A percentile compares a stretch with the other conserved stretches of the same genome.
These are phyloP conservation scores for Cryphonectria radicalis DNA, from an alignment of 2,329 filamentous ascomycete genomes.

Conservation along the genomic window DNA sequence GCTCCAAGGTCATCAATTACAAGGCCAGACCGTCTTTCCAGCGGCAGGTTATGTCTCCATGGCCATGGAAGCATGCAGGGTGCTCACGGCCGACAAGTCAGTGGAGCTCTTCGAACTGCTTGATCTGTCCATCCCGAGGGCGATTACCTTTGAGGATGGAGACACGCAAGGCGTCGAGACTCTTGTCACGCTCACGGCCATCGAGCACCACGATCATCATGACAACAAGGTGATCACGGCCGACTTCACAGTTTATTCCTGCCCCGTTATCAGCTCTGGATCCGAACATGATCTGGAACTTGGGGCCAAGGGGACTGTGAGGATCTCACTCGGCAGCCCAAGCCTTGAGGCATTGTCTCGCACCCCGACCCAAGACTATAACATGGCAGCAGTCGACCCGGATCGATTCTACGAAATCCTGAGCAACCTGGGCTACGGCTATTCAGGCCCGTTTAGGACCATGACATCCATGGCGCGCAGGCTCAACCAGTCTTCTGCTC, in stretches of 20 bases:
- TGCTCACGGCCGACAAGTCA: not conserved
- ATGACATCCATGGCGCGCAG: not conserved
- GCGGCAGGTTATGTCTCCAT: constrained; percentile 34
- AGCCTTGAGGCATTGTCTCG: not conserved
- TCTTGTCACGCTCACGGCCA: not conserved
- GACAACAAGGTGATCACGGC: not conserved
- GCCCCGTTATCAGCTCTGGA: not conserved
- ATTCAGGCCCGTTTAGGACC: constrained; percentile 2
- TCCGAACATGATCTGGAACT: not conserved
- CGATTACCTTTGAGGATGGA: constrained; percentile 30
- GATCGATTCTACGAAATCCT: constrained; percentile 26
- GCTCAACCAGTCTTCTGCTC: constrained; percentile 5
- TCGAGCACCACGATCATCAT: not conserved
- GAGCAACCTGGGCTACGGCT: constrained; percentile 20
- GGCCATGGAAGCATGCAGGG: constrained; percentile 31
- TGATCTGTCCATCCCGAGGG: constrained; percentile 32
- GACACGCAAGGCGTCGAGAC: constrained; percentile 22
- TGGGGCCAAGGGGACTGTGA: not conserved
- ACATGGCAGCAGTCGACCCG: constrained; percentile 11
- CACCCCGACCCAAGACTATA: not conserved
- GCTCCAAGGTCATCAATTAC: constrained; percentile 44
- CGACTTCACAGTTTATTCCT: not conserved
- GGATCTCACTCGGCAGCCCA: not conserved
- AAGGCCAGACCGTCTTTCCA: constrained; percentile 45
- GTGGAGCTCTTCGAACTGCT: constrained; percentile 29